Evolutionary conservation across 345 rosid species (phyloP), one percentile per base, ranked within the genome.

Genomic region (Dipteronia sinensis): DNA sequence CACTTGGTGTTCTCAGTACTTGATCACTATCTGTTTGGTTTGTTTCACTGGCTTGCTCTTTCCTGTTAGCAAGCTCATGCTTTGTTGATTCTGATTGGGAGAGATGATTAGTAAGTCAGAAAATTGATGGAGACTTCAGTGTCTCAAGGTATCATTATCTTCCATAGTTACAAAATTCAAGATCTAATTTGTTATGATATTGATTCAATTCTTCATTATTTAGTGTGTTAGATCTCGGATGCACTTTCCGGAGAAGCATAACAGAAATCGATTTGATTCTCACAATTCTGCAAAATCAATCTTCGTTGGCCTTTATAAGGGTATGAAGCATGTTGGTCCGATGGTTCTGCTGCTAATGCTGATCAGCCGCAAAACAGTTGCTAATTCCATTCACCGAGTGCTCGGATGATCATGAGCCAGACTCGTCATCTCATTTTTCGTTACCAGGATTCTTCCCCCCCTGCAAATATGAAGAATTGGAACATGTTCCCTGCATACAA

Each of bases 1-100:
- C 46, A 89, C 91, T 81, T 94, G 95, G 94, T 88, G 90, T 76
- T 87, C 91, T 31, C 95, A 89, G 82, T 82, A 94, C 79, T 68
- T 86, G 73, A 76, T 93, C 34, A 85, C 92, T 3, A 65, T 94
- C 68, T 76, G 83, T 77, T 92, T 97, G 77, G 87, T 94, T 80
- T 87, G 93, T 79, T 84, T 90, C 78, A 76, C 95, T 9, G 97
- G 89, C 46, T 81, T 93, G 79, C 77, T 84, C 75, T 86, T 89
- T 68, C 93, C 96, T 3, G 85, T 83, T 78, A 88, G 92, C 65
- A 91, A 87, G 82, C 80, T 91, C 82, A 80, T 94, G 67, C 93
- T 94, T 34, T 94, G 99, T 58, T 82, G 90, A 29, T 62, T 86
- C 74, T 86, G 80, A 85, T 67, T 13, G 8, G 2, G 49, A 19